phyloP scores from a whole-genome alignment of 1,139 yeast genomes.

The Blastobotrys aristatus region DNA sequence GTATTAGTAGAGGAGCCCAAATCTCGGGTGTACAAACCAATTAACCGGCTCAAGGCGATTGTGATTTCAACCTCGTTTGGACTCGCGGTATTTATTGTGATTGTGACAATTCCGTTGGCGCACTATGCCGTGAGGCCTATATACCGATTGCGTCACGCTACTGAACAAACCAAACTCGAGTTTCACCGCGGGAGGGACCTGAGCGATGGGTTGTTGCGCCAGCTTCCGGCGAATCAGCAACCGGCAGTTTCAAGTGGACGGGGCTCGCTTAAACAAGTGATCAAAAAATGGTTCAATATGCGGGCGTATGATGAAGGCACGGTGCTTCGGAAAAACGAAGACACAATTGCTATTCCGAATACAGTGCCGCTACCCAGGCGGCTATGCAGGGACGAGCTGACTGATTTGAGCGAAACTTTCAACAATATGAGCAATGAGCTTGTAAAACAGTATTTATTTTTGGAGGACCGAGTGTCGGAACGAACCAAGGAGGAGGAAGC shows the following conservation, averaged over 20 bases:
- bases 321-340: neutral
- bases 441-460: slow-evolving; percentile 71
- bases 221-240: neutral
- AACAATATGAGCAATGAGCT: slow-evolving; percentile 87
- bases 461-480: slow-evolving; percentile 85
- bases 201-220: neutral
- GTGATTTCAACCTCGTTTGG: slow-evolving; percentile 78
- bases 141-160: slow-evolving; percentile 71
- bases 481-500: slow-evolving; percentile 86
- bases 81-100: slow-evolving; percentile 66
- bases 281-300: slow-evolving; percentile 4
- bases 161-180: slow-evolving; percentile 50
- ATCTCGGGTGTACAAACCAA: slow-evolving; percentile 57
- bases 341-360: slow-evolving; percentile 25
- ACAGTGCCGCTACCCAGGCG: slow-evolving; percentile 53
- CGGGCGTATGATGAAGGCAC: neutral
- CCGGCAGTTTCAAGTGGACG: neutral
- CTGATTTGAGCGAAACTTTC: slow-evolving; percentile 82
- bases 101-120: slow-evolving; percentile 75
- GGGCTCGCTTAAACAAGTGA: neutral
- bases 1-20: slow-evolving; percentile 65
- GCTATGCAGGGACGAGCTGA: slow-evolving; percentile 75
- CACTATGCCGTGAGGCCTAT: slow-evolving; percentile 85
- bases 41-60: slow-evolving; percentile 56
- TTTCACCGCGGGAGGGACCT: slow-evolving; percentile 18